phyloP scores from a whole-genome alignment of 257 asterid genomes.

The Penstemon newberryi region DNA sequence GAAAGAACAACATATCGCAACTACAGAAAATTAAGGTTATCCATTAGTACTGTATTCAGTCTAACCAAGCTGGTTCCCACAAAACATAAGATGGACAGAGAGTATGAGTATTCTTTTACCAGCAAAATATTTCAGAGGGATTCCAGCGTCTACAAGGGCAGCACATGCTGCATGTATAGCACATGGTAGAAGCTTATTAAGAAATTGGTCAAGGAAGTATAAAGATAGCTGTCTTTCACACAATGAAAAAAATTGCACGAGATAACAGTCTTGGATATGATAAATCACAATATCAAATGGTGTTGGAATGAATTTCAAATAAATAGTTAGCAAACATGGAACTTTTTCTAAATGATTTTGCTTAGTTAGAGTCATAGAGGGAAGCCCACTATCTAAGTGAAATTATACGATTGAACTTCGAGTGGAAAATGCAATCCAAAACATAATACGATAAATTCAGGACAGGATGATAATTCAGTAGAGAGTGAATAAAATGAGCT shows the following conservation, averaged over 20 bases:
- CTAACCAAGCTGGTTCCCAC: neutral
- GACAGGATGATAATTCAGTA: too few species aligned
- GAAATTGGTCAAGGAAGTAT: constrained; percentile 57
- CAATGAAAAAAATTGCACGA: neutral
- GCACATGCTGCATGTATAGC: constrained; percentile 93
- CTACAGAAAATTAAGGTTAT: constrained; percentile 42
- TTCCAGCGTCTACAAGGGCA: constrained; percentile 91
- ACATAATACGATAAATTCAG: too few species aligned
- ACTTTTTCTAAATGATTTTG: constrained; percentile 5
- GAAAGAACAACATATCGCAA: constrained; percentile 70
- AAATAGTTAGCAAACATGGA: neutral
- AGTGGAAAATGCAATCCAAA: neutral
- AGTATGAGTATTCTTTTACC: constrained; percentile 40
- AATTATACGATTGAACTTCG: neutral
- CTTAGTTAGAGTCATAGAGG: constrained; percentile 1
- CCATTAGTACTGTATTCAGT: constrained; percentile 21
- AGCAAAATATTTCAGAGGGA: constrained; percentile 82
- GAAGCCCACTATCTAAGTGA: neutral
- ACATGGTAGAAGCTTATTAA: constrained; percentile 84
- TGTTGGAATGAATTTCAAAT: neutral
- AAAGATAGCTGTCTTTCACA: constrained; percentile 19
- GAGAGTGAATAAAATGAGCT: too few species aligned
- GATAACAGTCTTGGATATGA: neutral
- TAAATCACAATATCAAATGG: neutral
- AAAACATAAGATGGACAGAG: constrained; percentile 17